Conservation (phyloP, 306 rosid species). For the Dryas alaskensis region DNA sequence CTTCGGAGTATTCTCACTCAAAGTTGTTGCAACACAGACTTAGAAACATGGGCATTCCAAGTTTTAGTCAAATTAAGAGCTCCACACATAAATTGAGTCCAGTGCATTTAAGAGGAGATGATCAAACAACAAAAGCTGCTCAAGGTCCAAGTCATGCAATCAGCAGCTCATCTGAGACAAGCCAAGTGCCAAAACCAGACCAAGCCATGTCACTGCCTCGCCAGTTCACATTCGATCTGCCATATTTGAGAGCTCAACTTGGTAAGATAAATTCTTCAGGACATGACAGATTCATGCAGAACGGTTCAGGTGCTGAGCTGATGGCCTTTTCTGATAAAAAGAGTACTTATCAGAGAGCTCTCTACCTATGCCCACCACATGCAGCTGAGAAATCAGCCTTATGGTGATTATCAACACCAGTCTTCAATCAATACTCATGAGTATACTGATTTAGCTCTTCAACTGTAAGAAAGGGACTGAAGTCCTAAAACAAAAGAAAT, state of each 20-base stretch:
- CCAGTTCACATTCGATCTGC: conserved; percentile 39
- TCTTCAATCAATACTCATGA: not conserved
- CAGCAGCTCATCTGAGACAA: conserved; percentile 18
- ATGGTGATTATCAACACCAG: conserved; percentile 8
- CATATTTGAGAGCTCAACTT: conserved; percentile 44
- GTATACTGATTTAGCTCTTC: conserved; percentile 9
- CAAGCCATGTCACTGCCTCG: conserved; percentile 19
- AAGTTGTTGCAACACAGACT: conserved; percentile 7
- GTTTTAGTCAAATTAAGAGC: conserved; percentile 20
- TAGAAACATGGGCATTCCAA: conserved; percentile 15
- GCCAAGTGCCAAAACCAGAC: conserved; percentile 14
- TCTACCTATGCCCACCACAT: conserved; percentile 3
- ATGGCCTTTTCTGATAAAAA: conserved; percentile 6
- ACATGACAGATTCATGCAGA: conserved; percentile 15
- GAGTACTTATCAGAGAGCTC: conserved; percentile 3
- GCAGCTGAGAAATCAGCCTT: conserved; percentile 16
- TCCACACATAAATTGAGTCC: conserved; percentile 17
- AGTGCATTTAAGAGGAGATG: not conserved
- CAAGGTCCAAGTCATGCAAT: conserved; percentile 6
- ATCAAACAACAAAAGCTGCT: conserved; percentile 7
- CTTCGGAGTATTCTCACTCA: conserved; percentile 16
- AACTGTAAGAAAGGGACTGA: conserved; percentile 11
- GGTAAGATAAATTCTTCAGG: conserved; percentile 34
- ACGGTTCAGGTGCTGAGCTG: conserved; percentile 5
- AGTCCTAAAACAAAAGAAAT: not conserved